Percentiles rank a stretch among this genome's conserved stretches.
Conservation (phyloP, 2,329 filamentous ascomycete genomes). For the Paecilomyces variotii region DNA sequence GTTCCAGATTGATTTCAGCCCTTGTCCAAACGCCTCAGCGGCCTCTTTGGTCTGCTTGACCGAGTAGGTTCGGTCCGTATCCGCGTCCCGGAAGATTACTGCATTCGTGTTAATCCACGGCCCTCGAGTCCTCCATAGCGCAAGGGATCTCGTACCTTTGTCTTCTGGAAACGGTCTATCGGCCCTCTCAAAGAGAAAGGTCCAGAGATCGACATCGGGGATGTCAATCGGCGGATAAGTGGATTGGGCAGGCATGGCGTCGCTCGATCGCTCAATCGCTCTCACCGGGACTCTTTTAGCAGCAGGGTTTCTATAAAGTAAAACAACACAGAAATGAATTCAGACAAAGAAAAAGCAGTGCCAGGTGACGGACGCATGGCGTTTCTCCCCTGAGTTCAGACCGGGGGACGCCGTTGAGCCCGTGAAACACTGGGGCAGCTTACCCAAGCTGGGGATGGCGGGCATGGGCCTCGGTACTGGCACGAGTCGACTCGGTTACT, state of each 20-base stretch:
- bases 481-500: neutral
- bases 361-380: too few species aligned
- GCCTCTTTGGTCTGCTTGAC: conserved; percentile 58
- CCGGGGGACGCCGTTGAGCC: neutral
- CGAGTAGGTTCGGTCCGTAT: conserved; percentile 62
- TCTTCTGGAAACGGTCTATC: conserved; percentile 59
- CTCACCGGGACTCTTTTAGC: neutral
- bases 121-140: neutral
- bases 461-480: neutral
- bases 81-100: conserved; percentile 74
- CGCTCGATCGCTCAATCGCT: neutral
- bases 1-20: conserved; percentile 63
- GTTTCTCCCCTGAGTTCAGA: too few species aligned
- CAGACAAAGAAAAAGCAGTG: neutral
- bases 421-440: neutral
- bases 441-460: neutral
- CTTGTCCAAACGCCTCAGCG: conserved; percentile 70
- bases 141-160: conserved; percentile 51
- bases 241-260: conserved; percentile 62
- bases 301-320: neutral
- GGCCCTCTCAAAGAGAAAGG: conserved; percentile 64
- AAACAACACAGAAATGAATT: neutral
- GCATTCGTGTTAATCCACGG: conserved; percentile 3
- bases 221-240: conserved; percentile 58
- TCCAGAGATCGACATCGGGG: conserved; percentile 70